Evolutionary conservation across 352 stramenopile species (phyloP).

Genomic region (Phytophthora fragariae): DNA sequence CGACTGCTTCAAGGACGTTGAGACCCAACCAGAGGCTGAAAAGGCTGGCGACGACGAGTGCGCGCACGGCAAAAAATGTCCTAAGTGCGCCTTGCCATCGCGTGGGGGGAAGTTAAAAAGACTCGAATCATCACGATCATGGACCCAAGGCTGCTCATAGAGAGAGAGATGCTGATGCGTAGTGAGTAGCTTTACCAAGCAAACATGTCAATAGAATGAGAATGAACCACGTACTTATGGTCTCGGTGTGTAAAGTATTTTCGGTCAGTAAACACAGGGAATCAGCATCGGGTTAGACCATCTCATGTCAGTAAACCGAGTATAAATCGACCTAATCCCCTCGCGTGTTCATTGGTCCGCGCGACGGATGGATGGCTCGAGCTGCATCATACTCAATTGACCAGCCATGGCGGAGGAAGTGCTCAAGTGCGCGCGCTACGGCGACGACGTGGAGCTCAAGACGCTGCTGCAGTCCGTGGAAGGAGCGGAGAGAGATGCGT

Average conservation of each 20-base stretch:
- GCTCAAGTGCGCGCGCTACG: conserved; percentile 76
- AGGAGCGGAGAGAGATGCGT: conserved; percentile 26
- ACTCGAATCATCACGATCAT: conserved; percentile 17
- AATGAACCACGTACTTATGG: too few species aligned
- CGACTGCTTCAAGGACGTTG: conserved; percentile 1
- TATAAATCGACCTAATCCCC: not conserved
- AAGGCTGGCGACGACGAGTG: conserved; percentile 15
- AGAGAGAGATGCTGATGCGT: not conserved
- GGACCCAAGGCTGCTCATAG: conserved; percentile 9
- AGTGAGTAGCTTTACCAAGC: not conserved
- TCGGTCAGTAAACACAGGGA: conserved; percentile 8
- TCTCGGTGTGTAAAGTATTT: too few species aligned
- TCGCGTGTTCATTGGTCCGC: not conserved
- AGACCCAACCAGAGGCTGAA: conserved; percentile 18
- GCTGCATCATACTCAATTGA: not conserved
- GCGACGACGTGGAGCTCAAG: conserved; percentile 71
- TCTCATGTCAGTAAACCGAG: not conserved
- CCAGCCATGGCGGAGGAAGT: conserved; percentile 54
- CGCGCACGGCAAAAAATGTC: not conserved
- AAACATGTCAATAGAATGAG: conserved; percentile 10
- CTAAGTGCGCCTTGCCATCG: not conserved
- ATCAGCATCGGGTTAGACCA: not conserved
- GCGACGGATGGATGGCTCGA: conserved; percentile 25
- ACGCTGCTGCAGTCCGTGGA: conserved; percentile 43
- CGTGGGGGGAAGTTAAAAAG: conserved; percentile 6